Conservation (phyloP, 306 rosid species). For the Oxytropis ochrocephala region DNA sequence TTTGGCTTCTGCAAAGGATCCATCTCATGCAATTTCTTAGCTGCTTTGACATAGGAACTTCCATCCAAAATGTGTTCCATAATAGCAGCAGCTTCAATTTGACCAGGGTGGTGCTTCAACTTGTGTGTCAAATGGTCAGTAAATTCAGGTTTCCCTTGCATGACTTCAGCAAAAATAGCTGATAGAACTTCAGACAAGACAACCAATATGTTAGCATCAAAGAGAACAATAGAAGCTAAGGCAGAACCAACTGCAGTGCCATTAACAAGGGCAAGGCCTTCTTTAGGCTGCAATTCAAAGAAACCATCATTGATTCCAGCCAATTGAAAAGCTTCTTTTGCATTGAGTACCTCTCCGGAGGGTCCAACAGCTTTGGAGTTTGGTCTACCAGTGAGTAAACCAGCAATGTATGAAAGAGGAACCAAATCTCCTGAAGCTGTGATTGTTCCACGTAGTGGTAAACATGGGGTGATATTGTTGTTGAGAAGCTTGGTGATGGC, state of each 20-base stretch:
- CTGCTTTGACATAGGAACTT: conserved; percentile 74
- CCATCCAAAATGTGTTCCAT: conserved; percentile 94
- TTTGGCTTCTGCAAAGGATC: conserved; percentile 82
- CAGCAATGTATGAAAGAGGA: conserved; percentile 89
- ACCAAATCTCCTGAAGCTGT: conserved; percentile 83
- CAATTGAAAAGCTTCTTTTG: conserved; percentile 50
- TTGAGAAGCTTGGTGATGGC: conserved; percentile 69
- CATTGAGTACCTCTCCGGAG: conserved; percentile 47
- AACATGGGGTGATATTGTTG: conserved; percentile 64
- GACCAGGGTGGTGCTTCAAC: conserved; percentile 87
- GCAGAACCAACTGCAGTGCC: conserved; percentile 94
- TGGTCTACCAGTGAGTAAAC: conserved; percentile 67
- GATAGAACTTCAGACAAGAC: conserved; percentile 66
- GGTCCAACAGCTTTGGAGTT: conserved; percentile 71
- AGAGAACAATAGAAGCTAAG: conserved; percentile 72
- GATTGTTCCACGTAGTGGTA: conserved; percentile 87
- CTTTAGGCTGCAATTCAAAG: conserved; percentile 82
- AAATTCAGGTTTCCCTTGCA: conserved; percentile 89
- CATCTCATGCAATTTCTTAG: conserved; percentile 59
- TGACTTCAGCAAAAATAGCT: conserved; percentile 80
- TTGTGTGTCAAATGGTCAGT: conserved; percentile 89
- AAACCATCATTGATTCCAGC: conserved; percentile 54
- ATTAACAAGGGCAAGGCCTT: conserved; percentile 91
- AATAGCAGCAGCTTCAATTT: conserved; percentile 90
- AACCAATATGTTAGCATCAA: conserved; percentile 61